Base-by-base conservation (phyloP, 768 basidiomycete genomes). In the Tricholoma furcatifolium region DNA sequence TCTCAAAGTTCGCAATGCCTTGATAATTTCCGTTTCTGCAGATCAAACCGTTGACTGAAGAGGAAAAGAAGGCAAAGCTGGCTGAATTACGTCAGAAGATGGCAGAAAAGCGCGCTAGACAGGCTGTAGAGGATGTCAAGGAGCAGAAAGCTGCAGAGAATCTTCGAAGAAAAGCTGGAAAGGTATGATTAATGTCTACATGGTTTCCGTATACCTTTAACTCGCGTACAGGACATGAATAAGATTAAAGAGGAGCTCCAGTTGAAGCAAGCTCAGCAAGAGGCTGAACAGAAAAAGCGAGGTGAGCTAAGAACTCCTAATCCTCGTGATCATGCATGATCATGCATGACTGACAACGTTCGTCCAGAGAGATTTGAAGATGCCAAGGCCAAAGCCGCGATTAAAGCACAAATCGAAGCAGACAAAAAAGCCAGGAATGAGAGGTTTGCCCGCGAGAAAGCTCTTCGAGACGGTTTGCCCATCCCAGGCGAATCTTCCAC, bases 1-100 rank as follows among this genome's bases (percentile, higher is more conserved):
- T 45, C 42, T 6, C 17, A 15, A 17, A 39, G 31, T 47, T 58
- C 43, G 24, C 20, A 30, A 21, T 41, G 31, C 23, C 18, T 15
- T 17, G 35, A 42, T 27, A 21, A 31, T 21, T 14, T 18, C 15
- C 17, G n/a, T 4, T 21, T 31, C 49, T 56, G 8, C 51, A 93
- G 92, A 84, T 98, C 69, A 93, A 93, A 65, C 94, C 96, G 0
- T 68, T 99, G 47, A 98, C 95, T 0, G 94, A 98, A 69, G 93
- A 95, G 62, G 93, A 98, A 70, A 96, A 87, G 77, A 81, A 83
- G 53, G 74, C 84, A 59, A 91, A 85, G 63, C 77, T 98, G 0
- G 83, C 71, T 0, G 96, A 97, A 57, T 71, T 99, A 53, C 78
- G 84, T 21, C 73, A 78, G 49, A 93, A 87, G 72, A 85, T 98